These are phyloP conservation scores for Rhodotorula paludigena DNA, from an alignment of 768 basidiomycete genomes.

Conservation along the genomic window DNA sequence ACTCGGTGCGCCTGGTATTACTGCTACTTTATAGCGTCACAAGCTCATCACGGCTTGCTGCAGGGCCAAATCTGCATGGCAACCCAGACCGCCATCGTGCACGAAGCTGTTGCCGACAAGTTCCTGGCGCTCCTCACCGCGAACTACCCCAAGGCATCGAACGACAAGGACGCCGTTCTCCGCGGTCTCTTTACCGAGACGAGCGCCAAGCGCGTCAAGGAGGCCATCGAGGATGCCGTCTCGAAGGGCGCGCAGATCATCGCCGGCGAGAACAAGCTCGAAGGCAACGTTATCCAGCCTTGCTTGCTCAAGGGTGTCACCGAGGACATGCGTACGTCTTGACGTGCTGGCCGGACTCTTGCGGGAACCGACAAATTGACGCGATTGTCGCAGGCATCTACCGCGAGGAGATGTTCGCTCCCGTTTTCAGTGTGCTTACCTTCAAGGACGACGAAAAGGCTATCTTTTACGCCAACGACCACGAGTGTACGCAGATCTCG, in stretches of 20 bases:
- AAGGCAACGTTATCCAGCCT: slow-evolving; percentile 36
- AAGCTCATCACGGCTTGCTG: background rate
- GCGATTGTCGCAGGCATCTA: slow-evolving; percentile 21
- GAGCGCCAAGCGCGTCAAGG: slow-evolving; percentile 32
- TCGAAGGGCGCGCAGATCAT: slow-evolving; percentile 32
- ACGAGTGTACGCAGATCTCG: slow-evolving; percentile 32
- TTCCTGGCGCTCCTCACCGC: slow-evolving; percentile 25
- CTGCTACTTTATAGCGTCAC: background rate
- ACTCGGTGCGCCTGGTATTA: slow-evolving; percentile 6
- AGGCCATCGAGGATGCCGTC: slow-evolving; percentile 32
- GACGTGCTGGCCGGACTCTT: background rate
- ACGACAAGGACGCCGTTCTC: slow-evolving; percentile 17
- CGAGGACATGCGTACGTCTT: slow-evolving; percentile 12
- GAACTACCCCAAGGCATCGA: slow-evolving; percentile 4
- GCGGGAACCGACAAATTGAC: background rate
- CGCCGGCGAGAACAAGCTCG: slow-evolving; percentile 10
- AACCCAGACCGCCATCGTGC: slow-evolving; percentile 30
- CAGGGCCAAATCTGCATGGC: slow-evolving; percentile 30
- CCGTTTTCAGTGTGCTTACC: slow-evolving; percentile 65
- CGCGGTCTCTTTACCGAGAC: slow-evolving; percentile 36
- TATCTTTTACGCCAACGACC: slow-evolving; percentile 46
- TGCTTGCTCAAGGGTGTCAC: slow-evolving; percentile 21
- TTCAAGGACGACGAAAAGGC: slow-evolving; percentile 43
- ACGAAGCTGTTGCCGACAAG: slow-evolving; percentile 44
- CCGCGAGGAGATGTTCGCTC: slow-evolving; percentile 73